Conservation (phyloP, 1,139 yeast genomes). For the Petasospora rhodanensis region DNA sequence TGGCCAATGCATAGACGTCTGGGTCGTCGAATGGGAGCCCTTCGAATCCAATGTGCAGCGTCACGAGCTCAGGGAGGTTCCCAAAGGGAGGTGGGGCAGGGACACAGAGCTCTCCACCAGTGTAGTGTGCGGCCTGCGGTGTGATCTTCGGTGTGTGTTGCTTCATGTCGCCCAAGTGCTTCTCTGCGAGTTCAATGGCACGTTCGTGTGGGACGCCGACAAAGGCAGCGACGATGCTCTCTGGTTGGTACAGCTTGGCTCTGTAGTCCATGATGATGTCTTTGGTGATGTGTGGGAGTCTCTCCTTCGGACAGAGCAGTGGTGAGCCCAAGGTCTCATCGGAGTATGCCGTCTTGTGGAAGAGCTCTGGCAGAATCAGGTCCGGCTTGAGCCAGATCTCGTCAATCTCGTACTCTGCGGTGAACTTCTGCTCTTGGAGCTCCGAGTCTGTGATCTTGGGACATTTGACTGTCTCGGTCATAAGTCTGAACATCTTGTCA, state of each 20-base stretch:
- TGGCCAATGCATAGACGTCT: conserved; percentile 87
- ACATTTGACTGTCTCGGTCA: conserved; percentile 73
- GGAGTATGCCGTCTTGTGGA: conserved; percentile 77
- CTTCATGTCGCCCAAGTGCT: conserved; percentile 62
- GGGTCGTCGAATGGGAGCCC: conserved; percentile 81
- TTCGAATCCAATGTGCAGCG: conserved; percentile 83
- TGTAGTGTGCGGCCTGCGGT: conserved; percentile 52
- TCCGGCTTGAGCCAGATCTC: conserved; percentile 88
- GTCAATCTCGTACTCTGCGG: conserved; percentile 77
- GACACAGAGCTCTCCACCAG: conserved; percentile 73
- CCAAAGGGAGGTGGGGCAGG: conserved; percentile 41
- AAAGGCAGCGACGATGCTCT: conserved; percentile 80
- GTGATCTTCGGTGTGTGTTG: conserved; percentile 31
- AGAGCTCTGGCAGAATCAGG: conserved; percentile 75
- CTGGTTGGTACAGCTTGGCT: conserved; percentile 67
- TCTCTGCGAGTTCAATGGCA: conserved; percentile 62
- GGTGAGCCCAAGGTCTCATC: conserved; percentile 82
- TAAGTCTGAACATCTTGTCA: conserved; percentile 72
- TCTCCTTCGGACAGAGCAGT: conserved; percentile 71
- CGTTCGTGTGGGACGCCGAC: conserved; percentile 74
- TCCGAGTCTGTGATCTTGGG: conserved; percentile 72
- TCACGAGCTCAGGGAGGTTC: conserved; percentile 54
- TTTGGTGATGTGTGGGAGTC: conserved; percentile 51
- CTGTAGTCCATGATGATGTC: conserved; percentile 60
- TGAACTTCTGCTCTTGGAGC: conserved; percentile 63